phyloP scores from a whole-genome alignment of 192 early-diverging fungal species.

The Backusella luteola region DNA sequence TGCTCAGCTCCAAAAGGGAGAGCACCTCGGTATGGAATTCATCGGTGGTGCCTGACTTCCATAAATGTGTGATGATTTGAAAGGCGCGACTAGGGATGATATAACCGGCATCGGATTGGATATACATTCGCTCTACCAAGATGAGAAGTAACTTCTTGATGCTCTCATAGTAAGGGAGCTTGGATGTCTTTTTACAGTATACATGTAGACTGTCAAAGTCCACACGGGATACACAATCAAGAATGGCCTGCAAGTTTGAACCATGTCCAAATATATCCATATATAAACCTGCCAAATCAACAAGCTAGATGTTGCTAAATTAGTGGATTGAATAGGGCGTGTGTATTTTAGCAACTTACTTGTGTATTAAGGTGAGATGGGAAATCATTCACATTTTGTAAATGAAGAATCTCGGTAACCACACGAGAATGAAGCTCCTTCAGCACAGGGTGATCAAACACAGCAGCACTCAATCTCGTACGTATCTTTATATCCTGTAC shows the following conservation, averaged over 20 bases:
- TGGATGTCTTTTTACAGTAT: not conserved
- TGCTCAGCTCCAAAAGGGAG: constrained; percentile 18
- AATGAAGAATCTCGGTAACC: not conserved
- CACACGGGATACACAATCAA: constrained; percentile 5
- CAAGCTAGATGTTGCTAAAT: not conserved
- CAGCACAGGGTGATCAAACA: constrained; percentile 20
- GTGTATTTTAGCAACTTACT: not conserved
- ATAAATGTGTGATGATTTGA: constrained; percentile 19
- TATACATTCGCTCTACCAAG: not conserved
- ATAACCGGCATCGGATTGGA: not conserved
- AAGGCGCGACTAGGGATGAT: constrained; percentile 13
- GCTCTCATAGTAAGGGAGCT: not conserved
- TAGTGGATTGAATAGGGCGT: not conserved
- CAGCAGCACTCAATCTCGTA: not conserved
- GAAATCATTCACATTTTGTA: not conserved
- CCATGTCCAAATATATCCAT: constrained; percentile 21
- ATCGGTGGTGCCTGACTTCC: not conserved
- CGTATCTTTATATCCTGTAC: constrained; percentile 9
- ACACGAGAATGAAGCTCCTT: constrained; percentile 9
- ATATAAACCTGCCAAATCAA: constrained; percentile 8
- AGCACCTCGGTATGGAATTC: constrained; percentile 13
- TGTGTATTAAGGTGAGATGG: not conserved
- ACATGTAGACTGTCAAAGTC: constrained; percentile 12
- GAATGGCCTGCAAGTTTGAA: not conserved
- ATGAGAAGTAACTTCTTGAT: constrained; percentile 3